Conservation (phyloP, 495 filamentous ascomycete genomes). For the Trichoderma asperelloides region DNA sequence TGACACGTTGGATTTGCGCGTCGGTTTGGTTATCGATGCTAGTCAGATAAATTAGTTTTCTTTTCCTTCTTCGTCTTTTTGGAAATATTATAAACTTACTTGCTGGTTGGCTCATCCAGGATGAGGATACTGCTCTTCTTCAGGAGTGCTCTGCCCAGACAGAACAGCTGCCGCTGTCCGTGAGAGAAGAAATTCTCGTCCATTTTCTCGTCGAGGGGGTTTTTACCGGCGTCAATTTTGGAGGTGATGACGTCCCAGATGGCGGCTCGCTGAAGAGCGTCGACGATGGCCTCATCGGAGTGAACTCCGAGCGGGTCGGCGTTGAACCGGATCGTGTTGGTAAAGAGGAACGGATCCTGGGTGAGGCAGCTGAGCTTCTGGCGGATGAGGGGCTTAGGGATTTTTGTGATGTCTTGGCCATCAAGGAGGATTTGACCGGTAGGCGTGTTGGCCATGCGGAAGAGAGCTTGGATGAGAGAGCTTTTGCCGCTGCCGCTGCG, state of each 20-base stretch:
- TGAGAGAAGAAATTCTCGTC: conserved; percentile 32
- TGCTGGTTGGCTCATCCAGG: conserved; percentile 41
- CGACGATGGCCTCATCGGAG: conserved; percentile 24
- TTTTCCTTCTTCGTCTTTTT: neutral
- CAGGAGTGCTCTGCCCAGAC: conserved; percentile 34
- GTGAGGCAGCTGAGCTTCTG: conserved; percentile 30
- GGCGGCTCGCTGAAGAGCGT: conserved; percentile 23
- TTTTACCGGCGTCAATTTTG: conserved; percentile 16
- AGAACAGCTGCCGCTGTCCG: conserved; percentile 41
- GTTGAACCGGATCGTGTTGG: conserved; percentile 34
- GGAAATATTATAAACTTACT: conserved; percentile 10
- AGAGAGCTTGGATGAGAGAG: conserved; percentile 26
- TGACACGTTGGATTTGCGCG: conserved; percentile 45
- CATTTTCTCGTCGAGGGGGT: conserved; percentile 22
- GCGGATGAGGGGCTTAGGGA: conserved; percentile 20
- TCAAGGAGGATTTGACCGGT: conserved; percentile 32
- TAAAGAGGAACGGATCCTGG: conserved; percentile 36
- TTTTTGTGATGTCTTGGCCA: conserved; percentile 27
- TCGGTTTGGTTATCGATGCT: conserved; percentile 47
- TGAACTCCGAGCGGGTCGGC: conserved; percentile 19
- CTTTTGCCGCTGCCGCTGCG: conserved; percentile 37
- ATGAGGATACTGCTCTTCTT: conserved; percentile 28
- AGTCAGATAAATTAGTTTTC: neutral
- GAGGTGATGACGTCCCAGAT: conserved; percentile 27
- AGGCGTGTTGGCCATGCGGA: conserved; percentile 28